Evolutionary conservation across 208 protist species (phyloP).

Genomic region (Trypanosoma platydactyli): DNA sequence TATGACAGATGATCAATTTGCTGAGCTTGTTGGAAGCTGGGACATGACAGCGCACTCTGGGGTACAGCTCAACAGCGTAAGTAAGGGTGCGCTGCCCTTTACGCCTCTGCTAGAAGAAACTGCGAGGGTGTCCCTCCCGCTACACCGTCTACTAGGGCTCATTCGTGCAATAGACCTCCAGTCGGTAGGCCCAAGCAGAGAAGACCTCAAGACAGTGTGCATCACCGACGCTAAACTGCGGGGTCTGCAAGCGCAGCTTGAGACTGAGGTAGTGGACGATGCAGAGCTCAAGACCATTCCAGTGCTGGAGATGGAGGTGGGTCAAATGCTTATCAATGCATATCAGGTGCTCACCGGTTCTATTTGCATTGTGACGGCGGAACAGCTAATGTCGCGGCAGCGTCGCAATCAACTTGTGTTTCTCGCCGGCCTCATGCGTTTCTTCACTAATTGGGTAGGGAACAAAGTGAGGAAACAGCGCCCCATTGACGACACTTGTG

Average conservation of each 20-base stretch:
- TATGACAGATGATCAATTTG: slow-evolving; percentile 16
- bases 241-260: slow-evolving; percentile 7
- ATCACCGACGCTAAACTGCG: slow-evolving; percentile 4
- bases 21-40: slow-evolving; percentile 6
- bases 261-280: slow-evolving; percentile 6
- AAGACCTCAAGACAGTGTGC: slow-evolving; percentile 16
- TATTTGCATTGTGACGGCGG: slow-evolving; percentile 45
- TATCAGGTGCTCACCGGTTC: slow-evolving; percentile 69
- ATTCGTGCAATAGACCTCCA: slow-evolving; percentile 22
- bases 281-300: not conserved
- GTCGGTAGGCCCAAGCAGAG: slow-evolving; percentile 7
- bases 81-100: slow-evolving; percentile 19
- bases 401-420: slow-evolving; percentile 61
- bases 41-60: not conserved
- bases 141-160: slow-evolving; percentile 17
- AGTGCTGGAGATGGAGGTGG: slow-evolving; percentile 29
- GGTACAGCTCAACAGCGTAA: not conserved
- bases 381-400: slow-evolving; percentile 49
- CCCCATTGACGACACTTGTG: slow-evolving; percentile 11
- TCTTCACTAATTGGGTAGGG: slow-evolving; percentile 74
- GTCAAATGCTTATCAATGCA: slow-evolving; percentile 45
- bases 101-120: slow-evolving; percentile 16
- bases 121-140: slow-evolving; percentile 14
- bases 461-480: slow-evolving; percentile 38
- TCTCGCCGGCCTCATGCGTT: slow-evolving; percentile 62